These are phyloP conservation scores for Catunica adiposa DNA, from an alignment of 2,329 filamentous ascomycete species.

Conservation along the genomic window DNA sequence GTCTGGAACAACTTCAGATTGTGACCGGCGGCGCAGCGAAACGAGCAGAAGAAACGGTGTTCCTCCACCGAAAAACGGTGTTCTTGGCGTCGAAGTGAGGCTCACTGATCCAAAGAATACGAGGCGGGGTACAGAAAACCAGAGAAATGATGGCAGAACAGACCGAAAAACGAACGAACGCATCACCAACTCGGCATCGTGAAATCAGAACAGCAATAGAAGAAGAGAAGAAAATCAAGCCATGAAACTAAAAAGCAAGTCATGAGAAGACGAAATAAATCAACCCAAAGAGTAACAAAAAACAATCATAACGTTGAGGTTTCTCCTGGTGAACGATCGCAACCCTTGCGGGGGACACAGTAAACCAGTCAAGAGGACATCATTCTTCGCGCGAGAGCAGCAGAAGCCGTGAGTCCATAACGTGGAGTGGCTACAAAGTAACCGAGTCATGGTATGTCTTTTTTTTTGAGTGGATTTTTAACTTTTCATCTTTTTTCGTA, in stretches of 20 bases:
- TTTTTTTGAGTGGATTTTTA: slow-evolving; percentile 8
- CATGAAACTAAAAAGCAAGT: neutral
- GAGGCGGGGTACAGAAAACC: neutral
- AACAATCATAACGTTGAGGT: slow-evolving; percentile 1
- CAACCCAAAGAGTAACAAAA: neutral
- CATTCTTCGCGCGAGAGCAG: neutral
- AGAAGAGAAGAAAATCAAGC: slow-evolving; percentile 2
- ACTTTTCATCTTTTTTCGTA: slow-evolving; percentile 10
- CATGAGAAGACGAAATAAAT: slow-evolving; percentile 1
- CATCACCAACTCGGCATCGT: neutral
- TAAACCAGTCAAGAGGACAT: neutral
- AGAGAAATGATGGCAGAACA: neutral
- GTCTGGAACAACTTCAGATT: neutral
- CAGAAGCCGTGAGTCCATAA: neutral
- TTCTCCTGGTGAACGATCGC: neutral
- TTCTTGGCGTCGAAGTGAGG: neutral
- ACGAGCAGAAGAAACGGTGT: neutral
- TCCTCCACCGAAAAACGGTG: neutral
- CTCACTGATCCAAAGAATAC: neutral
- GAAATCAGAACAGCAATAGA: neutral
- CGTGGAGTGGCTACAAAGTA: neutral
- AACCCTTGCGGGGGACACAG: neutral
- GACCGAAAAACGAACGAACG: neutral
- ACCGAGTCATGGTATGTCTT: slow-evolving; percentile 3
- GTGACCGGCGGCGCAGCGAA: neutral